phyloP scores from a whole-genome alignment of 1,284 basidiomycete genomes.

The Pulveroboletus sp. region DNA sequence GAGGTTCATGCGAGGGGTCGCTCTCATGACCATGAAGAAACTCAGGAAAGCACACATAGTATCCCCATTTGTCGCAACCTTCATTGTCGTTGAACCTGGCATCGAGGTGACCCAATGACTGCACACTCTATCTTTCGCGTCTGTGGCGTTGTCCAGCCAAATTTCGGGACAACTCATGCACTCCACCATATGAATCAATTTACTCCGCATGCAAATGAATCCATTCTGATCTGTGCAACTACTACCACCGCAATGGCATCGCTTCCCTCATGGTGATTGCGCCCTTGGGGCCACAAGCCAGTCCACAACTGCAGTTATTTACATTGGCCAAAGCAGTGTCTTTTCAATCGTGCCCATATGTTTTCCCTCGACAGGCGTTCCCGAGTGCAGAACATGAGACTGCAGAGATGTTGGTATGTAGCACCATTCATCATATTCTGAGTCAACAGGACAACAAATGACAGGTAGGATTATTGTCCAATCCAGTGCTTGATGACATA shows the following conservation, averaged over 20 bases:
- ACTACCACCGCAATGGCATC: not conserved
- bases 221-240: not conserved
- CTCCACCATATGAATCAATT: not conserved
- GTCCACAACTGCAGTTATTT: not conserved
- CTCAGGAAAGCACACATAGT: no score
- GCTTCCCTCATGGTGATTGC: not conserved
- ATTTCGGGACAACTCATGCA: not conserved
- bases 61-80: not conserved
- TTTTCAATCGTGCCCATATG: no score
- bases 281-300: not conserved
- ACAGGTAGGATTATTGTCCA: not conserved
- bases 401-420: not conserved
- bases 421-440: not conserved
- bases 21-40: not conserved
- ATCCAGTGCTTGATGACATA: conserved; percentile 57
- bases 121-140: not conserved
- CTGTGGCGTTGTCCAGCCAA: not conserved
- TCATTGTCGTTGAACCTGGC: not conserved
- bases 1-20: no score
- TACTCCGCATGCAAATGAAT: not conserved
- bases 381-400: no score
- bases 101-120: not conserved
- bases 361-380: not conserved
- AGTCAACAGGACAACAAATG: not conserved
- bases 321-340: no score